These are phyloP conservation scores for Suhomyces yuchorum DNA, from an alignment of 1,139 yeast species.

Conservation along the genomic window DNA sequence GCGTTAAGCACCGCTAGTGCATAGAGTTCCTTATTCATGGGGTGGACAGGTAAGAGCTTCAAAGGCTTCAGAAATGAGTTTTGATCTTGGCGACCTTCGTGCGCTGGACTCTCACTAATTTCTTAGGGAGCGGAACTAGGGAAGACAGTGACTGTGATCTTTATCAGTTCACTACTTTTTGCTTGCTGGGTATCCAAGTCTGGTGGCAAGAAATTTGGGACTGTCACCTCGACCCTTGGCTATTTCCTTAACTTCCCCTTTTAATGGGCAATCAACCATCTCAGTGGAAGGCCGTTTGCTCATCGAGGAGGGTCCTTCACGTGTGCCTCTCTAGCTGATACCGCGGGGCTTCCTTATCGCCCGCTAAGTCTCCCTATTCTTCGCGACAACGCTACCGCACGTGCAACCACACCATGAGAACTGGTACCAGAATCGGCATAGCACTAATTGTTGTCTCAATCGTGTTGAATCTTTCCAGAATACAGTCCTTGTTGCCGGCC, in stretches of 20 bases:
- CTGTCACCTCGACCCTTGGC: too few species aligned
- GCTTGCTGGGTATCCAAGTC: too few species aligned
- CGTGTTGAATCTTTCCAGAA: slow-evolving; percentile 6
- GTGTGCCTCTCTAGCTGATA: too few species aligned
- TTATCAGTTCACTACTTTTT: too few species aligned
- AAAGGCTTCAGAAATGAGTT: neutral
- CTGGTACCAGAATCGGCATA: slow-evolving; percentile 2
- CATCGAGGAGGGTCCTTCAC: too few species aligned
- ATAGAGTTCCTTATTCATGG: slow-evolving; percentile 25
- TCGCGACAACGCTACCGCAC: slow-evolving; percentile 5
- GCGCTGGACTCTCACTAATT: neutral
- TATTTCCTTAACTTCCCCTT: too few species aligned
- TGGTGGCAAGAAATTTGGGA: too few species aligned
- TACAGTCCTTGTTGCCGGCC: neutral
- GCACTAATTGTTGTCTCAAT: slow-evolving; percentile 5
- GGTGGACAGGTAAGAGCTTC: neutral
- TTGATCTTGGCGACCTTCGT: neutral
- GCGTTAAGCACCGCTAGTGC: slow-evolving; percentile 23
- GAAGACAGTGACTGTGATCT: too few species aligned
- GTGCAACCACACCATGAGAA: slow-evolving; percentile 12
- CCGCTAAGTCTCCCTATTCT: neutral
- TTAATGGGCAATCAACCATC: too few species aligned
- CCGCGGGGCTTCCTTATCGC: neutral
- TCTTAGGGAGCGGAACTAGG: too few species aligned
- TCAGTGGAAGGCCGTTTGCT: too few species aligned